Conservation (phyloP, 208 protist species). For the Jaenimonas drosophilae region DNA sequence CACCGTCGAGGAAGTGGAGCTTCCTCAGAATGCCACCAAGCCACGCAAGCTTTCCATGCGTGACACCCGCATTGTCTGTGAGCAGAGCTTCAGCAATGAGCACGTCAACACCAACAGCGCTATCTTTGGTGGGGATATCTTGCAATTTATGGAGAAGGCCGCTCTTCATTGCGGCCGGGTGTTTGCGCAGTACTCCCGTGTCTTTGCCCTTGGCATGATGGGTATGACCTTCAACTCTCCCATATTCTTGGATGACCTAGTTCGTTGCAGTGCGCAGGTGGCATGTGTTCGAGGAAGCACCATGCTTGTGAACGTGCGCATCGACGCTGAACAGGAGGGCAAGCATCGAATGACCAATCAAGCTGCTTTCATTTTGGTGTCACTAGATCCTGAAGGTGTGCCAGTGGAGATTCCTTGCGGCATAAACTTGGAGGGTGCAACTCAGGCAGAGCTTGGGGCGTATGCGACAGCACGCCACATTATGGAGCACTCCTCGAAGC, state of each 20-base stretch:
- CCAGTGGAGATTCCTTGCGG: slow-evolving; percentile 16
- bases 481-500: slow-evolving; percentile 2
- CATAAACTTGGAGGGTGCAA: slow-evolving; percentile 20
- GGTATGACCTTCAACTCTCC: slow-evolving; percentile 37
- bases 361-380: slow-evolving; percentile 32
- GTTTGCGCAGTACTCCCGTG: slow-evolving; percentile 18
- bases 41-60: slow-evolving; percentile 9
- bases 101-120: slow-evolving; percentile 37
- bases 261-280: slow-evolving; percentile 23
- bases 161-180: slow-evolving; percentile 49
- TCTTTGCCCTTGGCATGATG: slow-evolving; percentile 39
- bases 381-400: slow-evolving; percentile 9
- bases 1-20: slow-evolving; percentile 7
- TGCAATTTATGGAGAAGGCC: slow-evolving; percentile 38
- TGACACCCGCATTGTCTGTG: slow-evolving; percentile 6
- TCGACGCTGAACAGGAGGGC: slow-evolving; percentile 12
- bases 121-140: slow-evolving; percentile 46
- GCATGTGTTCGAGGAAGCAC: slow-evolving; percentile 24
- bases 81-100: slow-evolving; percentile 14
- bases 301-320: slow-evolving; percentile 14
- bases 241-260: slow-evolving; percentile 21
- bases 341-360: slow-evolving; percentile 17
- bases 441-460: slow-evolving; percentile 10
- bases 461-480: slow-evolving; percentile 13
- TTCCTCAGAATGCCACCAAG: slow-evolving; percentile 20